Base-by-base conservation (phyloP, 345 rosid species). In the Salix suchowensis region DNA sequence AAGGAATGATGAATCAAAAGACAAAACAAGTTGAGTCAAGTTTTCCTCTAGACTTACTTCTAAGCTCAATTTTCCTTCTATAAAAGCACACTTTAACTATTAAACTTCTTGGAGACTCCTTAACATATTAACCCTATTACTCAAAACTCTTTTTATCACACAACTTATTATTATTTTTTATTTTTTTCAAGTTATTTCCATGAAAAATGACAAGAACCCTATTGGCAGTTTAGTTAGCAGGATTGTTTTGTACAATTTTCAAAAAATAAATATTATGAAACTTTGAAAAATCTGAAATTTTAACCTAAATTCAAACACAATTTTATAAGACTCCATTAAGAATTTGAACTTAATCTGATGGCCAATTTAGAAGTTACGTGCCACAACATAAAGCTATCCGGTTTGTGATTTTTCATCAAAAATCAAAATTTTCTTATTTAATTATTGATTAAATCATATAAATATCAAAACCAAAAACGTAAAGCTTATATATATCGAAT, bases 11-110 rank as follows among this genome's bases (percentile, higher is more conserved):
- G 7, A 50, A 18, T 18, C 55, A 50, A 50, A 50, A 50, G n/a
- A 16, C 55, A 50, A 50, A 50, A 50, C 0, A 50, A 50, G 55
- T 18, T 16, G 1, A 50, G 18, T 50, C 7, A 15, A 50, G 19
- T 50, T 7, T 0, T 40, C 14, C 52, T 4, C 1, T 3, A 0
- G 0, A 6, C 0, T 18, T 50, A 2, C n/a, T 7, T 50, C 3
- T 18, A 18, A 50, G 58, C 58, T 50, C 9, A 50, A 18, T 50
- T 6, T 50, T 18, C 7, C 0, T 15, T 18, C 55, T 50, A 7
- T 18, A 18, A 50, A 50, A 50, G 55, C 5, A 50, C n/a, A 50
- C 3, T 18, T 4, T 50, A 18, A 18, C n/a, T 50, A 7, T 50
- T 50, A 18, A 50, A 50, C 2, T 50, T 5, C 9, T 50, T 1